phyloP scores from a whole-genome alignment of 2,329 filamentous ascomycete species.

The Didymella arachidicola region DNA sequence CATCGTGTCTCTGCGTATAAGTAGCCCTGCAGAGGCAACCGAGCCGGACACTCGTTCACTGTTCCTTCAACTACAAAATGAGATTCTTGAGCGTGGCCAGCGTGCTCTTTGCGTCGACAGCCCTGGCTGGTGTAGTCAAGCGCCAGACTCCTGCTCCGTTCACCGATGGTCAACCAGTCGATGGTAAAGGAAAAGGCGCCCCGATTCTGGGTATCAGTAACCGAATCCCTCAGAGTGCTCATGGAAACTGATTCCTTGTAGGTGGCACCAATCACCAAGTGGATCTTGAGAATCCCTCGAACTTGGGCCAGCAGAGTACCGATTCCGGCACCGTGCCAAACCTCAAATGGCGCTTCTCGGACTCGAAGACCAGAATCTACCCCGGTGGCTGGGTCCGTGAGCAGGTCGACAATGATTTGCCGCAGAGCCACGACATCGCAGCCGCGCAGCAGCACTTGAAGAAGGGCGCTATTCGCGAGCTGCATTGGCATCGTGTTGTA shows the following conservation, averaged over 20 bases:
- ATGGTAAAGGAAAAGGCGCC: not conserved
- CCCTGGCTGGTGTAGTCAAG: not conserved
- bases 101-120: not conserved
- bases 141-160: not conserved
- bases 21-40: not conserved
- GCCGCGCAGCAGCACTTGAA: not conserved
- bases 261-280: slow-evolving; percentile 46
- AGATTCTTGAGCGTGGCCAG: not conserved
- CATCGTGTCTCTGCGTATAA: not conserved
- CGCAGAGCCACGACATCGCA: not conserved
- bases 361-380: slow-evolving; percentile 65
- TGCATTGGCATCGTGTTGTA: not conserved
- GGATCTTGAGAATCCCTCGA: slow-evolving; percentile 70
- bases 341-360: slow-evolving; percentile 73
- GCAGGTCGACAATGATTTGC: not conserved
- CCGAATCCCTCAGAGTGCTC: not conserved
- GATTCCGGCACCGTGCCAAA: slow-evolving; percentile 71
- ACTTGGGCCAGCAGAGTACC: slow-evolving; percentile 67
- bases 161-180: not conserved
- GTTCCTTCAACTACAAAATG: not conserved
- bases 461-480: not conserved
- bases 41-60: not conserved
- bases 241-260: not conserved
- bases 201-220: not conserved
- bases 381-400: not conserved